Evolutionary conservation across 352 stramenopile species (phyloP).

Genomic region (Plasmopara halstedii): DNA sequence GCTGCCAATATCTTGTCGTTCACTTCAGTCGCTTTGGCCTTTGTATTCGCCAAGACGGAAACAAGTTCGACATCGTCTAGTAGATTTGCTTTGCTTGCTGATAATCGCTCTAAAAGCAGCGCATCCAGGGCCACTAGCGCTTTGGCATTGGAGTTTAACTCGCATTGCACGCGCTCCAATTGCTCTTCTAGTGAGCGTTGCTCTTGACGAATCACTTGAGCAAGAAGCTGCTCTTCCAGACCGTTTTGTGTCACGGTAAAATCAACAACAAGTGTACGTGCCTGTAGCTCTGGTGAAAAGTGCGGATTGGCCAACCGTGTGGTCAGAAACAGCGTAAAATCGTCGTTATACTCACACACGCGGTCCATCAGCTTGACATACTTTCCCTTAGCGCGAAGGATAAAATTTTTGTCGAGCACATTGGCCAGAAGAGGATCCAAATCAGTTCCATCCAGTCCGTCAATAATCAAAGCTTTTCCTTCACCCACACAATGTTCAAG

Average conservation of each 20-base stretch:
- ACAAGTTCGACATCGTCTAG: conserved; percentile 87
- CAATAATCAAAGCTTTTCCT: conserved; percentile 77
- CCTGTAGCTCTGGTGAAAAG: conserved; percentile 65
- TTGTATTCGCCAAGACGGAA: conserved; percentile 78
- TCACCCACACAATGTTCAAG: conserved; percentile 85
- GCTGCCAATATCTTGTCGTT: conserved; percentile 87
- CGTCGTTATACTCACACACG: conserved; percentile 55
- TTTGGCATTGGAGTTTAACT: conserved; percentile 85
- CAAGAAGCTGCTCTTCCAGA: conserved; percentile 87
- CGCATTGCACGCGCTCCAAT: conserved; percentile 76
- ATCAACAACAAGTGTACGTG: conserved; percentile 69
- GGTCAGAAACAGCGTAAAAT: conserved; percentile 61
- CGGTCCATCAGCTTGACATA: conserved; percentile 70
- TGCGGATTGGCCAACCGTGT: conserved; percentile 60
- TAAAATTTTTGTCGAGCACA: conserved; percentile 59
- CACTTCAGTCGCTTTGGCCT: conserved; percentile 85
- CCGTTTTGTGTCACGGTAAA: conserved; percentile 89
- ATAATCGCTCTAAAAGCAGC: conserved; percentile 79
- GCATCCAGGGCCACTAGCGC: conserved; percentile 78
- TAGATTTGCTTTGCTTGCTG: conserved; percentile 79
- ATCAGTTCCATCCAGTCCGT: conserved; percentile 56
- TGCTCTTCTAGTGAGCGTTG: conserved; percentile 87
- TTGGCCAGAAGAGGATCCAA: conserved; percentile 51
- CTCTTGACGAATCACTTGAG: conserved; percentile 88
- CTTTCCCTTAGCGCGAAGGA: conserved; percentile 48